phyloP scores from a whole-genome alignment of 1,284 basidiomycete species.

The Veloporphyrellus conicus region DNA sequence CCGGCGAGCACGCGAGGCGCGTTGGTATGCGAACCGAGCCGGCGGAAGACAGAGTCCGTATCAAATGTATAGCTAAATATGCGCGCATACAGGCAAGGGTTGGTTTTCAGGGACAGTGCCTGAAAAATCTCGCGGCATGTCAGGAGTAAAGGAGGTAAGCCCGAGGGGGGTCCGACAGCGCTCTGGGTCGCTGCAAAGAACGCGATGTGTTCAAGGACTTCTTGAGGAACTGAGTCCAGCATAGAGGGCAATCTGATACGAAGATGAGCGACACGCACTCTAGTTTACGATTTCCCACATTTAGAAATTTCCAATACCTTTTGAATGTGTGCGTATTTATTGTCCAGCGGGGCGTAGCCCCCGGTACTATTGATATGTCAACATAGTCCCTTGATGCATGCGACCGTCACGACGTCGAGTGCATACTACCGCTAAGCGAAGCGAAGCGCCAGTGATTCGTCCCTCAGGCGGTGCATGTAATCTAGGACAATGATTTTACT shows the following conservation, averaged over 20 bases:
- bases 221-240: slow-evolving; percentile 50
- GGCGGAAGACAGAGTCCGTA: slow-evolving; percentile 48
- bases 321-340: neutral
- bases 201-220: slow-evolving; percentile 69
- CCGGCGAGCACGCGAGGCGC: slow-evolving; percentile 45
- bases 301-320: slow-evolving; percentile 1
- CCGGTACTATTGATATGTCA: too few relatives aligned
- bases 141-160: slow-evolving; percentile 50
- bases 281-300: slow-evolving; percentile 8
- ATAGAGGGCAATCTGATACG: slow-evolving; percentile 15
- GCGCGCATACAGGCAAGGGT: slow-evolving; percentile 62
- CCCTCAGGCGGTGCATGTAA: slow-evolving; percentile 1
- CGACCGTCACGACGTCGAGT: neutral
- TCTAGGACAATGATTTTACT: slow-evolving; percentile 10
- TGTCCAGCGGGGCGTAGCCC: too few relatives aligned
- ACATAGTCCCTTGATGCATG: slow-evolving; percentile 8
- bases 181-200: slow-evolving; percentile 47
- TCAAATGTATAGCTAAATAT: slow-evolving; percentile 73
- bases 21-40: slow-evolving; percentile 45
- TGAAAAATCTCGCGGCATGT: slow-evolving; percentile 51
- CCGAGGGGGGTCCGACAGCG: slow-evolving; percentile 52
- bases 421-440: neutral
- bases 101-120: slow-evolving; percentile 44
- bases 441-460: neutral
- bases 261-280: neutral